Percentiles rank a stretch among this genome's conserved stretches.
These are phyloP conservation scores for Dovyalis caffra DNA, from an alignment of 345 rosid genomes.

Conservation along the genomic window DNA sequence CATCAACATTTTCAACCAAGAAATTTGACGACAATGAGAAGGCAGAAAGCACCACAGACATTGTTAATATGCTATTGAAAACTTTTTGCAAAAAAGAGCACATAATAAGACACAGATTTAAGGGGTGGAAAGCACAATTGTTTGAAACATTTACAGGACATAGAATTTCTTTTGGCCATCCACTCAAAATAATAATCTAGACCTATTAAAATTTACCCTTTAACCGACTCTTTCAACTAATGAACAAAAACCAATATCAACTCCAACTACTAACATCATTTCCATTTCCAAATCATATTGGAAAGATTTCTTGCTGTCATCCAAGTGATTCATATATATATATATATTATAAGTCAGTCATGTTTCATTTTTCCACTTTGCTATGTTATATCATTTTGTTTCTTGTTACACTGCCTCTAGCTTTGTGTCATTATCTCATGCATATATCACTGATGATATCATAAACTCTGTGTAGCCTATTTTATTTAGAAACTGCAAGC, in stretches of 20 bases:
- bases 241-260: neutral
- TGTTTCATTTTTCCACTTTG: neutral
- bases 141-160: constrained; percentile 8
- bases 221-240: constrained; percentile 5
- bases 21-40: neutral
- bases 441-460: no score
- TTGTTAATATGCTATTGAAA: constrained; percentile 4
- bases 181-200: constrained; percentile 6
- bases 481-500: no score
- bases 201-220: constrained; percentile 4
- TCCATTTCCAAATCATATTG: no score
- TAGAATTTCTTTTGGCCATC: constrained; percentile 16
- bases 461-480: no score
- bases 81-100: constrained; percentile 1
- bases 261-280: neutral
- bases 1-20: constrained; percentile 2
- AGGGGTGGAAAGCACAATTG: constrained; percentile 30
- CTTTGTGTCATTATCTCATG: neutral
- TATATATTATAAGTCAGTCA: neutral
- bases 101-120: constrained; percentile 21
- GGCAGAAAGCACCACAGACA: constrained; percentile 5
- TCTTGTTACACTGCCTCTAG: neutral
- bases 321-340: neutral
- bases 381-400: no score
- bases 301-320: neutral